phyloP scores from a whole-genome alignment of 805 yeast species.

The Schizosaccharomyces osmophilus region DNA sequence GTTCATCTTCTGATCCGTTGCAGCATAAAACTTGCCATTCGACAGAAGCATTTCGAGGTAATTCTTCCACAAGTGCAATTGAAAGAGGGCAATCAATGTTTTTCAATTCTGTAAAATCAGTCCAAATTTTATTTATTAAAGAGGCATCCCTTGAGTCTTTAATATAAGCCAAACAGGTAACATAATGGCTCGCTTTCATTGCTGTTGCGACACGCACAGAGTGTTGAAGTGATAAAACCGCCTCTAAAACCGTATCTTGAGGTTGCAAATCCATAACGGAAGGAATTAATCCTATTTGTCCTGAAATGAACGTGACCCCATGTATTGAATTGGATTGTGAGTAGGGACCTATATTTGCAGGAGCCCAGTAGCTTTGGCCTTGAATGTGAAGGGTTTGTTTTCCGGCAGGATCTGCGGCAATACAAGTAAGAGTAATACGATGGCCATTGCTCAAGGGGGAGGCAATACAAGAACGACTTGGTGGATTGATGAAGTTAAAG shows the following conservation, averaged over 20 bases:
- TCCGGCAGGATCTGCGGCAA: constrained; percentile 13
- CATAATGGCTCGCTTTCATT: constrained; percentile 21
- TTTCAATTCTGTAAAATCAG: constrained; percentile 11
- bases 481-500: constrained; percentile 39
- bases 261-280: constrained; percentile 29
- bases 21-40: constrained; percentile 28
- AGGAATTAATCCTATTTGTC: constrained; percentile 77
- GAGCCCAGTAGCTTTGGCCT: constrained; percentile 93
- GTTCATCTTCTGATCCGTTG: neutral
- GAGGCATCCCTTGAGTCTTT: constrained; percentile 20
- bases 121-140: constrained; percentile 10
- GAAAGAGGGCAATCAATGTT: constrained; percentile 15
- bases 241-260: constrained; percentile 14
- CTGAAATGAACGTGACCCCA: constrained; percentile 44
- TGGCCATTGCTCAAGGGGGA: constrained; percentile 21
- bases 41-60: constrained; percentile 40
- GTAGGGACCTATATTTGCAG: constrained; percentile 92
- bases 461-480: constrained; percentile 69
- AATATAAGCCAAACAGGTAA: constrained; percentile 24
- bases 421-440: constrained; percentile 36
- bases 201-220: constrained; percentile 36
- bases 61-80: constrained; percentile 27
- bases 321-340: constrained; percentile 49
- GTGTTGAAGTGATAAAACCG: constrained; percentile 48
- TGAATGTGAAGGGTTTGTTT: constrained; percentile 68